Evolutionary conservation across 176 grass and related monocot genomes (phyloP).

Genomic region (Oryza rufipogon): DNA sequence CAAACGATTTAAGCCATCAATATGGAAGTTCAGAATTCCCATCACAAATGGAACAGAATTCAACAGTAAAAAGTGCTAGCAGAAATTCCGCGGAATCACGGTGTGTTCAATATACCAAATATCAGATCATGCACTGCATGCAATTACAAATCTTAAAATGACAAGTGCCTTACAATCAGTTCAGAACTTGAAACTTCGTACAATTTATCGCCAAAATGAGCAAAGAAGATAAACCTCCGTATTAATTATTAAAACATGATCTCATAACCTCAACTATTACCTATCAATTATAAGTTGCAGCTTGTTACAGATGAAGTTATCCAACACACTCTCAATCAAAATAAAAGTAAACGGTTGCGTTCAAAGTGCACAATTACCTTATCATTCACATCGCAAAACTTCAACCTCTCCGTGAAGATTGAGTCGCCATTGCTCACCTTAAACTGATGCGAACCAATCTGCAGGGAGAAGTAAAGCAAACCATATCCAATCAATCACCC

Average conservation of each 20-base stretch:
- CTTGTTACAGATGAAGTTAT: not conserved
- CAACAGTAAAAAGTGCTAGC: not conserved
- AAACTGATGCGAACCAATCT: slow-evolving; percentile 99
- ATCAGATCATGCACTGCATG: not conserved
- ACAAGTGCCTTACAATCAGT: not conserved
- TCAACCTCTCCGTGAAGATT: slow-evolving; percentile 95
- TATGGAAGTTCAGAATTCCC: not conserved
- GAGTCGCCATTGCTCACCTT: slow-evolving; percentile 99
- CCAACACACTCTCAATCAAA: not conserved
- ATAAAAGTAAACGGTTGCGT: not conserved
- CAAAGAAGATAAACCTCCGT: not conserved
- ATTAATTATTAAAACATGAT: not conserved
- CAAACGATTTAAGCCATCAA: not conserved
- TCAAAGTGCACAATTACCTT: slow-evolving; percentile 56
- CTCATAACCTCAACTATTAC: not conserved
- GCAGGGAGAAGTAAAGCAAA: no score
- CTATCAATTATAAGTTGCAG: not conserved
- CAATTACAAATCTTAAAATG: not conserved
- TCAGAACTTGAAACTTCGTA: not conserved
- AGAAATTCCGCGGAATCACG: not conserved
- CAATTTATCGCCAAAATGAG: not conserved
- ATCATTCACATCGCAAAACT: slow-evolving; percentile 90
- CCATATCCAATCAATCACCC: no score
- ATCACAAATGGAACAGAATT: not conserved
- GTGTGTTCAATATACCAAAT: not conserved